Percentiles rank a stretch among this genome's conserved stretches.
Conservation (phyloP, 345 rosid species). For the Brassica carinata region DNA sequence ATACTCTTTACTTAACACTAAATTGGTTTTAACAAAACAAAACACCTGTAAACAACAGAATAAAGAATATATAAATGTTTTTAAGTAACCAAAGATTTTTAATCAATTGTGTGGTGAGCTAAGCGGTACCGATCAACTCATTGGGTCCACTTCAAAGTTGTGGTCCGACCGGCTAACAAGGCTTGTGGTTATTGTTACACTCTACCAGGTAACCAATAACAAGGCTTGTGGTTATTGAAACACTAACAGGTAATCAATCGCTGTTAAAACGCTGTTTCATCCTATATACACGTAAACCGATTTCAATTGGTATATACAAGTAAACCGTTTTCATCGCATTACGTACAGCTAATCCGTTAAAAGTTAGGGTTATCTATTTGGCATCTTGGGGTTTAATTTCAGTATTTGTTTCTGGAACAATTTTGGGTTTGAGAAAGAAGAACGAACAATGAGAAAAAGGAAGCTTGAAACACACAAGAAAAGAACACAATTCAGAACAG, state of each 20-base stretch:
- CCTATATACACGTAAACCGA: neutral
- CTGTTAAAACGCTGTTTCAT: neutral
- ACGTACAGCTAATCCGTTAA: neutral
- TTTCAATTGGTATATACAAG: neutral
- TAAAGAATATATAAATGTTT: neutral
- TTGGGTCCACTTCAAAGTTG: slow-evolving; percentile 34
- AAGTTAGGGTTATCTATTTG: neutral
- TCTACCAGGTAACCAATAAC: neutral
- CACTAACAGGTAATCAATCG: neutral
- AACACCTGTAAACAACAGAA: slow-evolving; percentile 12
- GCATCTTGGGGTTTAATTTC: neutral
- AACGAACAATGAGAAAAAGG: neutral
- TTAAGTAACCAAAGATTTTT: neutral
- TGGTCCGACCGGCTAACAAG: slow-evolving; percentile 18
- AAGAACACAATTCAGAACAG: neutral
- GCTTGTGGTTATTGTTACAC: neutral
- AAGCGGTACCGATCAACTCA: slow-evolving; percentile 11
- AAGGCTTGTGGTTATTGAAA: neutral
- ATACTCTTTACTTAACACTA: neutral
- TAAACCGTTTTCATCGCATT: slow-evolving; percentile 2
- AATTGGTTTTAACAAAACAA: neutral
- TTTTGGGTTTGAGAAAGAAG: slow-evolving; percentile 14
- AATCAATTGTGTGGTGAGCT: slow-evolving; percentile 25
- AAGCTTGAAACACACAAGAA: neutral
- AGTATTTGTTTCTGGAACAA: neutral